These are phyloP conservation scores for Chrysanthemum lavandulifolium DNA, from an alignment of 129 eudicot genomes.

Conservation along the genomic window DNA sequence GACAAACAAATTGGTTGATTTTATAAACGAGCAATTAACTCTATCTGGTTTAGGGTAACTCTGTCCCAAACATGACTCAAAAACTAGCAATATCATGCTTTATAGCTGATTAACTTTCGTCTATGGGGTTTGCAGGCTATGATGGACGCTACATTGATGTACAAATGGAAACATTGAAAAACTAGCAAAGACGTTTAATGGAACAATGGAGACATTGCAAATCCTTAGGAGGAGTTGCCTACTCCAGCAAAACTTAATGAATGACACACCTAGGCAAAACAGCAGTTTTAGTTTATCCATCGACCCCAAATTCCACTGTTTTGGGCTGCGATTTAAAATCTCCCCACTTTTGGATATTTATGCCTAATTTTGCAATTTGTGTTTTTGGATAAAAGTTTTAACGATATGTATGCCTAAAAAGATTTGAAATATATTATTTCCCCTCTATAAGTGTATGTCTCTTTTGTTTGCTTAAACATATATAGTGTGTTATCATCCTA, in stretches of 20 bases:
- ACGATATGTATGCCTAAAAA: no score
- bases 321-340: background rate
- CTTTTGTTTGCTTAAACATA: no score
- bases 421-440: no score
- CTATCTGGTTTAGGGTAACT: background rate
- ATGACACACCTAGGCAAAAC: background rate
- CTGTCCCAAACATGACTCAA: background rate
- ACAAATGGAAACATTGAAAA: background rate
- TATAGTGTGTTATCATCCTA: no score
- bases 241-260: no score
- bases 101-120: background rate
- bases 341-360: background rate
- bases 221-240: background rate
- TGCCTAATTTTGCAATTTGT: no score
- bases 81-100: background rate
- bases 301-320: background rate
- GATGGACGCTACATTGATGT: background rate
- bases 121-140: background rate
- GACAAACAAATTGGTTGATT: background rate
- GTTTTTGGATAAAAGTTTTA: no score
- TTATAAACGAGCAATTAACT: background rate
- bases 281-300: background rate
- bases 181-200: background rate
- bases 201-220: background rate
- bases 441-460: no score